Evolutionary conservation across 2,329 filamentous ascomycete genomes (phyloP).

Genomic region (Cercospora janseana): DNA sequence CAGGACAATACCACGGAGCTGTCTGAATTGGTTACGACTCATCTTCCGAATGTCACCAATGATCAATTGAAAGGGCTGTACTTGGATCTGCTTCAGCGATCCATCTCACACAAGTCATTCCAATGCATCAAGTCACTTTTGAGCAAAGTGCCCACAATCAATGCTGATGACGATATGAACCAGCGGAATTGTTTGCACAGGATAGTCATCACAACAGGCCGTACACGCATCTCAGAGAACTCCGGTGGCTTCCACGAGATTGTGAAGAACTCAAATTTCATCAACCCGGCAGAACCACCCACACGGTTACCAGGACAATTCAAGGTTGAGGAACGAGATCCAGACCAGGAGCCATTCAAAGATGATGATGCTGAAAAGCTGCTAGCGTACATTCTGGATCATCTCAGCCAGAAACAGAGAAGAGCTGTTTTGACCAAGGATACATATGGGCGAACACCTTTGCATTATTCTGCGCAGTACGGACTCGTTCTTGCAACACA

Average conservation of each 20-base stretch:
- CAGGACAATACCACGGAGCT: conserved; percentile 63
- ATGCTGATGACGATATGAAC: conserved; percentile 91
- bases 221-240: conserved; percentile 59
- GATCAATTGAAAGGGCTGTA: conserved; percentile 63
- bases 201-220: conserved; percentile 85
- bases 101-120: conserved; percentile 68
- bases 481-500: conserved; percentile 90
- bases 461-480: conserved; percentile 94
- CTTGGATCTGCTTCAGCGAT: conserved; percentile 74
- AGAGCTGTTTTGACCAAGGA: conserved; percentile 67
- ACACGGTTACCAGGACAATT: conserved; percentile 60
- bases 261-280: conserved; percentile 65
- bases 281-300: conserved; percentile 74
- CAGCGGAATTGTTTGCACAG: conserved; percentile 90
- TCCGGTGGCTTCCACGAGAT: conserved; percentile 35
- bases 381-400: conserved; percentile 62
- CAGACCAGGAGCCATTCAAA: conserved; percentile 57
- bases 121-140: conserved; percentile 71
- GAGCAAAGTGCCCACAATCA: conserved; percentile 65
- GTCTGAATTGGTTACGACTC: conserved; percentile 41
- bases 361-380: conserved; percentile 76
- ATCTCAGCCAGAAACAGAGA: conserved; percentile 66
- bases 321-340: conserved; percentile 64
- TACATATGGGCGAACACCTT: conserved; percentile 74
- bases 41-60: conserved; percentile 39